phyloP scores from a whole-genome alignment of 1,284 basidiomycete genomes.

The Microbotryum violaceum region DNA sequence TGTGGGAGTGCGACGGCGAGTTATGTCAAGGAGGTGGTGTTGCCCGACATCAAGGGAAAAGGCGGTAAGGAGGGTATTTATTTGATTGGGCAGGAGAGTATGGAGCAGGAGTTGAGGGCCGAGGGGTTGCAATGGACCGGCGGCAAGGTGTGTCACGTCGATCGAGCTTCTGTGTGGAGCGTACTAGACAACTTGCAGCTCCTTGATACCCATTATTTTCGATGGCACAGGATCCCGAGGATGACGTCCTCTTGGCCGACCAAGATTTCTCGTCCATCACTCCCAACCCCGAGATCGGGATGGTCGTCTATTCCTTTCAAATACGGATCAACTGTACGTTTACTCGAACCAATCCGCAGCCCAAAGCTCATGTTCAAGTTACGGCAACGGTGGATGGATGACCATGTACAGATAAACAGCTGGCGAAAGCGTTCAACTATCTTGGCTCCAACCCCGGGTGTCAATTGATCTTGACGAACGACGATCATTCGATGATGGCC shows the following conservation, averaged over 20 bases:
- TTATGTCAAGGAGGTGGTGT: constrained; percentile 77
- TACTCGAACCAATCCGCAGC: no score
- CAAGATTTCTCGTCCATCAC: constrained; percentile 56
- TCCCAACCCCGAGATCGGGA: constrained; percentile 70
- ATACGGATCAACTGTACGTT: constrained; percentile 34
- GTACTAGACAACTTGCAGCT: no score
- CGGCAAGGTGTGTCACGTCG: constrained; percentile 58
- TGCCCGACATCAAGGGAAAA: constrained; percentile 42
- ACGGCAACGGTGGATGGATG: no score
- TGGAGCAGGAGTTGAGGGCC: constrained; percentile 83
- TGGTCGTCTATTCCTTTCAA: constrained; percentile 60
- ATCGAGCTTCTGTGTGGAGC: no score
- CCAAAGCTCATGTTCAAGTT: no score
- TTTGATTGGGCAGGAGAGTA: constrained; percentile 83
- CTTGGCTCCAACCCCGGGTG: constrained; percentile 62
- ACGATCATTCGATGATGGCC: constrained; percentile 64
- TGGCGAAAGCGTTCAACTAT: constrained; percentile 88
- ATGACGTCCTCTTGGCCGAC: constrained; percentile 67
- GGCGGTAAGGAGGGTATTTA: constrained; percentile 46
- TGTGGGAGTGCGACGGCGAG: constrained; percentile 91
- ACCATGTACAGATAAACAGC: constrained; percentile 61
- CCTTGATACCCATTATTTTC: no score
- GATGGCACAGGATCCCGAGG: constrained; percentile 60
- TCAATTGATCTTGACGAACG: constrained; percentile 83
- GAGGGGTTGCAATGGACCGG: constrained; percentile 75